These are phyloP conservation scores for Blastomyces percursus DNA, from an alignment of 2,329 filamentous ascomycete species.

Conservation along the genomic window DNA sequence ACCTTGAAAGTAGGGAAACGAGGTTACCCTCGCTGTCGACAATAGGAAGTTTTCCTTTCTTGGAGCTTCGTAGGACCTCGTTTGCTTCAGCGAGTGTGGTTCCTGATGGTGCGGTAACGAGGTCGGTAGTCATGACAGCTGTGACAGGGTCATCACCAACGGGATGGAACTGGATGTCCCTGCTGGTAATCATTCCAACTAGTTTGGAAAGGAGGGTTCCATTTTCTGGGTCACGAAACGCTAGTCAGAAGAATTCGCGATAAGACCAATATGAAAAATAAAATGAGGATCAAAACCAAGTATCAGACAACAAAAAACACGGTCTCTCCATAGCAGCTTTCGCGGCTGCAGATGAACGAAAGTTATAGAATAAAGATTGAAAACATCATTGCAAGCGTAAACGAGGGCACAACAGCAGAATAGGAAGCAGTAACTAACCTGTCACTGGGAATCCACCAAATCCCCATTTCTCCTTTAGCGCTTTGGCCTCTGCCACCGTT, in stretches of 20 bases:
- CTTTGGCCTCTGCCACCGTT: constrained; percentile 82
- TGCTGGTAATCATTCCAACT: constrained; percentile 92
- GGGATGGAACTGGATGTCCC: constrained; percentile 94
- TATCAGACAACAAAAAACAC: constrained; percentile 43
- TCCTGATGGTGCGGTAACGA: constrained; percentile 75
- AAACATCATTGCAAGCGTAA: constrained; percentile 54
- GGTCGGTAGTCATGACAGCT: constrained; percentile 88
- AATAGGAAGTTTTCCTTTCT: constrained; percentile 97
- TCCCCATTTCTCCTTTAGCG: constrained; percentile 93
- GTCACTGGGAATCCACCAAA: constrained; percentile 98
- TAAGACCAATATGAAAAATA: constrained; percentile 7
- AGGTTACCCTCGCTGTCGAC: constrained; percentile 75
- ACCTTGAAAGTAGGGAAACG: constrained; percentile 83
- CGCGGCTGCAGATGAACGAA: constrained; percentile 99
- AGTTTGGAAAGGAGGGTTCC: constrained; percentile 93
- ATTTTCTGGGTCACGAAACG: constrained; percentile 51
- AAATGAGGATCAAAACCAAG: constrained; percentile 10
- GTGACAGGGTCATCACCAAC: constrained; percentile 61
- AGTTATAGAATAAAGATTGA: constrained; percentile 70
- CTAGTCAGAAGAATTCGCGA: constrained; percentile 17
- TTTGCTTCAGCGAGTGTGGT: constrained; percentile 84
- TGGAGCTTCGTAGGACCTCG: constrained; percentile 81
- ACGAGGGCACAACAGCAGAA: constrained; percentile 12
- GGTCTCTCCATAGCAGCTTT: constrained; percentile 73
- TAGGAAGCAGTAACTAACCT: constrained; percentile 53